Conservation (phyloP, 495 filamentous ascomycete species). For the Bacidia rubella region DNA sequence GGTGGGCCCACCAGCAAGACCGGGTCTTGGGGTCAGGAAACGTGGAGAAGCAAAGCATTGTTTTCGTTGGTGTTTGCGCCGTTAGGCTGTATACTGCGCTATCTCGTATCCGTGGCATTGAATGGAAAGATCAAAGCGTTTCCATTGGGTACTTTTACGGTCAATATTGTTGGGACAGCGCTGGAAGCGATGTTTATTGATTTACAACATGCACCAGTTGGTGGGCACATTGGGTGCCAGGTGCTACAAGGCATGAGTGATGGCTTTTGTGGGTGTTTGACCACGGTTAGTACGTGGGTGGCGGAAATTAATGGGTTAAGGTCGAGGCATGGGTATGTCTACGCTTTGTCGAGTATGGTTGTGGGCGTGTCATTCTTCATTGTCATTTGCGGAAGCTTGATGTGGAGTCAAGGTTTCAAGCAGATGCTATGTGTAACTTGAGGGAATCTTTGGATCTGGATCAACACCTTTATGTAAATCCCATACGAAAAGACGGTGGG, state of each 20-base stretch:
- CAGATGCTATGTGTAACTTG: slow-evolving; percentile 32
- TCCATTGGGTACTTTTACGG: slow-evolving; percentile 77
- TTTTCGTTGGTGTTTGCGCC: slow-evolving; percentile 82
- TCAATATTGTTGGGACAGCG: slow-evolving; percentile 66
- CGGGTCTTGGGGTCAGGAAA: slow-evolving; percentile 26
- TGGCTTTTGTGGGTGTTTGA: slow-evolving; percentile 82
- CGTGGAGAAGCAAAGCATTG: slow-evolving; percentile 61
- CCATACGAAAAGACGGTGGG: too few species aligned
- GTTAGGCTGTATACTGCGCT: slow-evolving; percentile 61
- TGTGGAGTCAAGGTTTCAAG: slow-evolving; percentile 57
- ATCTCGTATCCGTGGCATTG: slow-evolving; percentile 51
- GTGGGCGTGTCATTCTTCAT: slow-evolving; percentile 53
- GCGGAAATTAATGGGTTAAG: slow-evolving; percentile 58
- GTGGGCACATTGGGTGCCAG: slow-evolving; percentile 53
- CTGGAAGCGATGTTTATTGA: slow-evolving; percentile 56
- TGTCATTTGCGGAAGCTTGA: slow-evolving; percentile 64
- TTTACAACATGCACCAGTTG: slow-evolving; percentile 47
- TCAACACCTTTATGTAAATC: too few species aligned
- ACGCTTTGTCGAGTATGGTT: slow-evolving; percentile 53
- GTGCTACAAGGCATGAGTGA: slow-evolving; percentile 74
- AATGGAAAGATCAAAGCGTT: slow-evolving; percentile 58
- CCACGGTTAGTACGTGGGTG: slow-evolving; percentile 91
- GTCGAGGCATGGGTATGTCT: slow-evolving; percentile 57
- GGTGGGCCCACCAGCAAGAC: slow-evolving; percentile 17
- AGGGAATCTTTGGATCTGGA: neutral